Evolutionary conservation across 805 yeast species (phyloP), one percentile per base, ranked within the genome.

Genomic region (Wickerhamomyces chaumierensis): DNA sequence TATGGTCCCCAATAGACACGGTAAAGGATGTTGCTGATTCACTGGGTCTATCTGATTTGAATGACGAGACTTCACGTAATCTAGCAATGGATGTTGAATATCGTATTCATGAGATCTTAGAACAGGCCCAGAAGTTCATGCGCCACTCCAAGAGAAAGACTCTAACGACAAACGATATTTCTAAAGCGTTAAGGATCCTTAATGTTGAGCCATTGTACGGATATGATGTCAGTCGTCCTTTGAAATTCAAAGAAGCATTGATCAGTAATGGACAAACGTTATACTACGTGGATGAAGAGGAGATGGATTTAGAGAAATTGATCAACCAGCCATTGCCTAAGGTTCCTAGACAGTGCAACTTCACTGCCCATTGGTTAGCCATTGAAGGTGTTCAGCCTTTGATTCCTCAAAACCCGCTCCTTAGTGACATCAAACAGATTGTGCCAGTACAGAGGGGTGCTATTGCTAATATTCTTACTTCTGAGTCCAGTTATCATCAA

Each of bases 81-180:
- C 65, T 92, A 44, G 97, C 99, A 6, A 92, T 92, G 98, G 99
- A 92, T 57, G 94, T 92, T n/a, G 99, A 92, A 62, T 92, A 94
- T 58, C 73, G 98, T 45, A 84, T 92, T 47, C 90, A 90, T 57
- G 97, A 92, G 61, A 83, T 92, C 31, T 65, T 94, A 43, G 98
- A 92, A 57, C 95, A 92, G 47, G 97, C 98, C 17, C 76, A 82
- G 40, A 92, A 92, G 58, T 90, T 90, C 60, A 92, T 90, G 90
- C 72, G 96, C 48, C 96, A 92, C 59, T 77, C 92, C 20, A 90
- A 88, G 58, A 67, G 97, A 35, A 81, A 82, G 43, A 72, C 83
- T 0, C 63, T 92, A 29, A 76, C 86, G 20, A 84, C 95, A 0
- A 69, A 73, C 34, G 98, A 92, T 60, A 74, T 92, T 33, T 76